phyloP scores from a whole-genome alignment of 305 asterid species.

The Fraxinus floribunda region DNA sequence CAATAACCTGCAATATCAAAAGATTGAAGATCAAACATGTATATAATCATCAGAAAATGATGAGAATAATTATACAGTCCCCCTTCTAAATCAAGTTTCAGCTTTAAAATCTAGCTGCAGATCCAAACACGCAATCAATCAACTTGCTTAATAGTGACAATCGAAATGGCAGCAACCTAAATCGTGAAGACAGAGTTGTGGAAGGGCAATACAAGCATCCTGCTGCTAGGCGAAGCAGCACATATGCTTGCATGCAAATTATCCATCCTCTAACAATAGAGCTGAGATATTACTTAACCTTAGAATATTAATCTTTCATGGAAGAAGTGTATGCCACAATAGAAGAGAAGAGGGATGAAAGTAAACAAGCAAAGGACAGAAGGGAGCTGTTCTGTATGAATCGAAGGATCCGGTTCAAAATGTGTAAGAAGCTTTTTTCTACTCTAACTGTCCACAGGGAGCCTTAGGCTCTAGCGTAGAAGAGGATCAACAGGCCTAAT shows the following conservation, averaged over 20 bases:
- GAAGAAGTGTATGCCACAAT: slow-evolving; percentile 2
- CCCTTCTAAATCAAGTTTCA: not conserved
- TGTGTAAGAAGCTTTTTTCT: not conserved
- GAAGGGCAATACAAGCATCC: not conserved
- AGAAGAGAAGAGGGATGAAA: slow-evolving; percentile 6
- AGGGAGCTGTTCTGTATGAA: not conserved
- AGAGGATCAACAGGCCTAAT: not conserved
- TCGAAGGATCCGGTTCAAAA: not conserved
- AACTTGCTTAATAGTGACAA: not conserved
- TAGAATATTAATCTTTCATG: not conserved
- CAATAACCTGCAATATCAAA: slow-evolving; percentile 60
- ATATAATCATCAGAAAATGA: slow-evolving; percentile 24
- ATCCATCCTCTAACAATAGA: not conserved
- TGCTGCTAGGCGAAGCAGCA: not conserved
- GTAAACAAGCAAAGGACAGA: not conserved
- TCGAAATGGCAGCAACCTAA: not conserved
- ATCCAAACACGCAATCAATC: slow-evolving; percentile 1
- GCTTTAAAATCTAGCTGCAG: not conserved
- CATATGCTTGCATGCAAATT: not conserved
- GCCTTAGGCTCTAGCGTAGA: not conserved
- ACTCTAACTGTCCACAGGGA: not conserved
- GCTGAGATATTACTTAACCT: not conserved
- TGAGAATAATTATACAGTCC: slow-evolving; percentile 12
- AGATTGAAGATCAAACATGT: slow-evolving; percentile 30
- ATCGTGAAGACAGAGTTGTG: not conserved